Evolutionary conservation across 495 filamentous ascomycete genomes (phyloP).

Genomic region (Evernia prunastri): DNA sequence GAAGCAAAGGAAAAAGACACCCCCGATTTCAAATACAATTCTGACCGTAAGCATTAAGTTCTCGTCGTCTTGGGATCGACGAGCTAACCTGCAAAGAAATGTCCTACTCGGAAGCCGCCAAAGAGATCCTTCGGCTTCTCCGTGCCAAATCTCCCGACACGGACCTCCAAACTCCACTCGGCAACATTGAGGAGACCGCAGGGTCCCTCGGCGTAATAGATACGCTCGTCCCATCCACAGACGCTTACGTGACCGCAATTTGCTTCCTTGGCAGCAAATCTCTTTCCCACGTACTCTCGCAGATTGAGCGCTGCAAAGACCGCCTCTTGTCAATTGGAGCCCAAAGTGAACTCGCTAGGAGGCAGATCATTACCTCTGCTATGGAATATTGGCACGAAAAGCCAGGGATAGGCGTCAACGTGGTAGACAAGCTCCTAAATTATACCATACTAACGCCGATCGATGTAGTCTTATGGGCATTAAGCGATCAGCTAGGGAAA

Average conservation of each 20-base stretch:
- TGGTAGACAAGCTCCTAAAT: constrained; percentile 95
- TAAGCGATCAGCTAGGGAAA: constrained; percentile 55
- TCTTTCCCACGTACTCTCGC: constrained; percentile 89
- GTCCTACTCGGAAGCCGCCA: constrained; percentile 74
- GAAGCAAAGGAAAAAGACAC: constrained; percentile 87
- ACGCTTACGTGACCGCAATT: constrained; percentile 87
- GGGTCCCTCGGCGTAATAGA: constrained; percentile 57
- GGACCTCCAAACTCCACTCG: constrained; percentile 70
- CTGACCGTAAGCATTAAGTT: constrained; percentile 56
- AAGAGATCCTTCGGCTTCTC: constrained; percentile 69
- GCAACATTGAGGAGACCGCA: constrained; percentile 70
- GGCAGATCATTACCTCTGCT: constrained; percentile 84
- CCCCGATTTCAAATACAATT: constrained; percentile 86
- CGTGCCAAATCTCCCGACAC: constrained; percentile 75
- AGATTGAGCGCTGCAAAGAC: constrained; percentile 93
- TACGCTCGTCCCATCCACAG: constrained; percentile 73
- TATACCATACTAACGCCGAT: constrained; percentile 85
- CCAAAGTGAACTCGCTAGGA: constrained; percentile 61
- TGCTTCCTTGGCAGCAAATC: constrained; percentile 91
- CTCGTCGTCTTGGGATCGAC: constrained; percentile 18
- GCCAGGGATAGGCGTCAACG: constrained; percentile 84
- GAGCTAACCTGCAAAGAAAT: constrained; percentile 45
- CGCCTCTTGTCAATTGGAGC: constrained; percentile 73
- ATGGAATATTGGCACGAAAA: constrained; percentile 92
- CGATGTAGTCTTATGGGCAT: constrained; percentile 81